Base-by-base conservation (phyloP, 2,329 filamentous ascomycete species). In the Xylariaceae sp. region DNA sequence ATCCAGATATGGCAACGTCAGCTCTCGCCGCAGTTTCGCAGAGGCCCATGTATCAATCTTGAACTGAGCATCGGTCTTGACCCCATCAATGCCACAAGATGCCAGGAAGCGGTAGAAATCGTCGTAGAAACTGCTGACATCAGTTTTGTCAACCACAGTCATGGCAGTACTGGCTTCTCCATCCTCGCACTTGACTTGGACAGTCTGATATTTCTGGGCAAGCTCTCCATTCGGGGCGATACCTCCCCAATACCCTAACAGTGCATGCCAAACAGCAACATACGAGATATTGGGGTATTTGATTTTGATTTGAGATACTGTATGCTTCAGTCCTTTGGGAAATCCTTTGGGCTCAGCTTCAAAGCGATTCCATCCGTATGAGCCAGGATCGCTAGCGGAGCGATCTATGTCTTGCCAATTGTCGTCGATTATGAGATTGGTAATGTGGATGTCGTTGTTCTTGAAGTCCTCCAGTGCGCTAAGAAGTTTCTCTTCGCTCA, bases 61-160 rank as follows among this genome's bases (percentile, higher is more conserved):
- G 70, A 91, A 96, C 63, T 99, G 92, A 0, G 83, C 90, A 65
- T 99, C 94, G 0, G 91, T 91, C 68, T 99, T 99, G 58, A 96
- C 91, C 0, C 85, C 85, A 65, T 95, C 88, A 31, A 99, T 75
- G 0, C 90, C 91, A 33, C 80, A 79, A 3, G 78, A 77, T 0
- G 77, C 76, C 1, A 99, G 78, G 62, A 96, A 97, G 2, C 72
- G 69, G 66, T 97, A 99, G 66, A 97, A 97, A 66, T 97, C 92
- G 49, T 90, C 77, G 66, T 96, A 99, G 64, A 96, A 88, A 30
- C 77, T 78, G 11, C 74, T 70, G 1, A 92, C 81, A 57, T 96
- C 90, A 40, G 87, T 81, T 35, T 85, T 80, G 6, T 85, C 83
- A 18, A 97, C 78, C 1, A 90, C 81, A 0, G 82, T 82, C 71